phyloP scores from a whole-genome alignment of 2,329 filamentous ascomycete genomes.

The Colletotrichum theobromicola region DNA sequence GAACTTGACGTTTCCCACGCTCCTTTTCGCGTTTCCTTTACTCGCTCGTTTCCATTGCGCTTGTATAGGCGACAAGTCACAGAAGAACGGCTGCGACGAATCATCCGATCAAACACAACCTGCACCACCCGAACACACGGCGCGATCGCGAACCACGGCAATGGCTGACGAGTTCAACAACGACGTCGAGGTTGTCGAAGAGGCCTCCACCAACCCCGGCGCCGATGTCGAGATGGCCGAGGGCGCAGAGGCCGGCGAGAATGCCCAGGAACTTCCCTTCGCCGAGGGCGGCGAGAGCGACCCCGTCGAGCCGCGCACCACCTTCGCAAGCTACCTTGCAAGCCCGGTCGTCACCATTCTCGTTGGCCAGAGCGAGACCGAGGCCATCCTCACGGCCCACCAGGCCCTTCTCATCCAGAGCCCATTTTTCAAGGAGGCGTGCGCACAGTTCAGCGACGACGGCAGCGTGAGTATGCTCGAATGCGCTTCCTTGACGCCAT shows the following conservation, averaged over 20 bases:
- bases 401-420: constrained; percentile 77
- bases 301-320: constrained; percentile 38
- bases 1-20: neutral
- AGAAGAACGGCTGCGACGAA: neutral
- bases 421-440: constrained; percentile 73
- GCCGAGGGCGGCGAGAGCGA: constrained; percentile 39
- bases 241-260: constrained; percentile 29
- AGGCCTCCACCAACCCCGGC: constrained; percentile 27
- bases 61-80: neutral
- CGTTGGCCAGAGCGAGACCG: constrained; percentile 64
- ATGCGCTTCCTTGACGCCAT: neutral
- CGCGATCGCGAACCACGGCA: neutral
- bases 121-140: no score
- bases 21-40: neutral
- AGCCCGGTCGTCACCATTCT: constrained; percentile 73
- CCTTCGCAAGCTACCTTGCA: constrained; percentile 65
- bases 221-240: constrained; percentile 47
- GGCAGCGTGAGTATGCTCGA: constrained; percentile 56
- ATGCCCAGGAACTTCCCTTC: constrained; percentile 42
- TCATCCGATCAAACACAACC: neutral
- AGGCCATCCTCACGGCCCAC: constrained; percentile 76
- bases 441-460: constrained; percentile 65
- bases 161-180: constrained; percentile 22
- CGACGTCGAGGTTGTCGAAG: constrained; percentile 32
- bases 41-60: neutral